These are phyloP conservation scores for Zangia roseola DNA, from an alignment of 768 basidiomycete species.

Conservation along the genomic window DNA sequence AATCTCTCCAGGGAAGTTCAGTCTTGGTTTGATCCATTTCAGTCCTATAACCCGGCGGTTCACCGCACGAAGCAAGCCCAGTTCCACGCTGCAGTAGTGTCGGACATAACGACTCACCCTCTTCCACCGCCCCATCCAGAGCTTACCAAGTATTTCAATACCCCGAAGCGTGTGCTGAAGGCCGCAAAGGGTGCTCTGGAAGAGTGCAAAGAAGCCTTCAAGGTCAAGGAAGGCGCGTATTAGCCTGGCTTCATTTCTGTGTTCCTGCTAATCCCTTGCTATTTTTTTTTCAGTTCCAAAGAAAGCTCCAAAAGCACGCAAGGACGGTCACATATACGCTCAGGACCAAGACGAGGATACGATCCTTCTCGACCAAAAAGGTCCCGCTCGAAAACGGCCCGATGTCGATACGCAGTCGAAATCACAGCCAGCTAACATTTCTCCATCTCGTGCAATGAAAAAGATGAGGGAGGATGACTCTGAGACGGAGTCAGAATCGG, in stretches of 20 bases:
- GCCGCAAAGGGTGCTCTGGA: conserved; percentile 54
- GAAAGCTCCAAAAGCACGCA: conserved; percentile 51
- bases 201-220: conserved; percentile 63
- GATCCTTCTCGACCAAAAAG: conserved; percentile 50
- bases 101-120: conserved; percentile 70
- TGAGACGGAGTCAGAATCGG: conserved; percentile 55
- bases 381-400: conserved; percentile 19
- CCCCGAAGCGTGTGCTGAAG: conserved; percentile 69
- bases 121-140: conserved; percentile 86
- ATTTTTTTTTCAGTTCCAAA: conserved; percentile 53
- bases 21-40: conserved; percentile 75
- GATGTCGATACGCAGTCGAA: conserved; percentile 6
- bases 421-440: conserved; percentile 4
- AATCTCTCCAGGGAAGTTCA: conserved; percentile 45
- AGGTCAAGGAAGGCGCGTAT: conserved; percentile 70
- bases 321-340: conserved; percentile 62
- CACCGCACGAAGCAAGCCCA: conserved; percentile 93
- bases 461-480: conserved; percentile 36
- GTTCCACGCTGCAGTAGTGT: conserved; percentile 80
- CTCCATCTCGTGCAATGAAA: conserved; percentile 11
- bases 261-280: background rate
- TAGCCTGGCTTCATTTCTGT: background rate
- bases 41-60: conserved; percentile 86
- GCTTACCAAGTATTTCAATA: conserved; percentile 78
- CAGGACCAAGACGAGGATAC: conserved; percentile 59